phyloP scores from a whole-genome alignment of 1,284 basidiomycete species.

The Kalmanozyma brasiliensis region DNA sequence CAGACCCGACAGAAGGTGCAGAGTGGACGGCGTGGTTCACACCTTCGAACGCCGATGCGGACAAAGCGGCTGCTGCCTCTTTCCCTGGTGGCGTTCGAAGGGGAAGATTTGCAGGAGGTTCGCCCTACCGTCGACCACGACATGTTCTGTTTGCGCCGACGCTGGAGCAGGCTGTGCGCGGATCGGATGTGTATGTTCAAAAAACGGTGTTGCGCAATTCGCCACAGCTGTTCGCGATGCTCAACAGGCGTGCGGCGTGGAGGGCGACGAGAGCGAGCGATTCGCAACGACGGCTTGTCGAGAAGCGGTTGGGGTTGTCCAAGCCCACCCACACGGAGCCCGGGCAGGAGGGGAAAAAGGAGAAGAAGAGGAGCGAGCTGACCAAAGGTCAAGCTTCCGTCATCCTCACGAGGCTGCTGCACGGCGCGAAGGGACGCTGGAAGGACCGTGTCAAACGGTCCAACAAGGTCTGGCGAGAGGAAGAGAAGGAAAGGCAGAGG shows the following conservation, averaged over 20 bases:
- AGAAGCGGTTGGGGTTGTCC: conserved; percentile 71
- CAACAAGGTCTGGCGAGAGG: conserved; percentile 33
- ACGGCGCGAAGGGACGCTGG: conserved; percentile 54
- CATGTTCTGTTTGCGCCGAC: conserved; percentile 25
- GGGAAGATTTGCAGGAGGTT: conserved; percentile 12
- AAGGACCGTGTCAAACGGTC: conserved; percentile 35
- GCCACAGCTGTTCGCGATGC: conserved; percentile 42
- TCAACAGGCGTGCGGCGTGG: conserved; percentile 75
- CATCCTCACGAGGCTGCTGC: conserved; percentile 49
- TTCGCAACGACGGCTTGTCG: conserved; percentile 76
- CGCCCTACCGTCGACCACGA: conserved; percentile 46
- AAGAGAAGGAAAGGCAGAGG: conserved; percentile 39
- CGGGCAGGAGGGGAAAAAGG: not conserved
- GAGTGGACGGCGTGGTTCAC: conserved; percentile 47
- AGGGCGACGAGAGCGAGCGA: conserved; percentile 76
- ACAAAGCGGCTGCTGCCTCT: conserved; percentile 40
- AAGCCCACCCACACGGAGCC: conserved; percentile 12
- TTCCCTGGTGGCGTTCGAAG: not conserved
- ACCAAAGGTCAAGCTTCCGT: conserved; percentile 57
- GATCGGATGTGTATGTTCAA: conserved; percentile 76
- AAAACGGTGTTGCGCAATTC: conserved; percentile 72
- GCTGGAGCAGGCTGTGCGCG: conserved; percentile 73
- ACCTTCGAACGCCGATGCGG: conserved; percentile 37
- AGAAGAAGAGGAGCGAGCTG: conserved; percentile 42
- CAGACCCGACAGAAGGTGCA: conserved; percentile 30